phyloP scores from a whole-genome alignment of 768 basidiomycete genomes.

The Tubosaeta sp. region DNA sequence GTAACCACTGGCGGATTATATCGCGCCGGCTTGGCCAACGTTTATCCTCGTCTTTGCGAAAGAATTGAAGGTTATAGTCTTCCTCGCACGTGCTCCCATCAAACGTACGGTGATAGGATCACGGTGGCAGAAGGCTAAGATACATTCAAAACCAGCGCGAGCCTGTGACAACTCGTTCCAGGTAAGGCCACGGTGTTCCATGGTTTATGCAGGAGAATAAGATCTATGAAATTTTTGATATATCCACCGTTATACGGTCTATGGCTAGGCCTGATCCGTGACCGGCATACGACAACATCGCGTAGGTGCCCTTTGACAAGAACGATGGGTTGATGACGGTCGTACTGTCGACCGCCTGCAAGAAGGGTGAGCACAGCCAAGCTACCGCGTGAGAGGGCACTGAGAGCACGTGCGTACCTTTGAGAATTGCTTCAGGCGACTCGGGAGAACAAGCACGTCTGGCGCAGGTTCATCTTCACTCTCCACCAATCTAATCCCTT shows the following conservation, averaged over 20 bases:
- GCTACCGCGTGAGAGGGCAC: too few relatives aligned
- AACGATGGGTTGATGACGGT: constrained; percentile 84
- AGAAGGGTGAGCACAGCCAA: not conserved
- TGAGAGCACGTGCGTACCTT: constrained; percentile 50
- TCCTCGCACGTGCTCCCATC: not conserved
- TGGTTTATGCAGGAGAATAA: not conserved
- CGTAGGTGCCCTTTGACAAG: constrained; percentile 58
- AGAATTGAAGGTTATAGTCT: not conserved
- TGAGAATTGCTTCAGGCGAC: constrained; percentile 83
- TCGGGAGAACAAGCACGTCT: constrained; percentile 84
- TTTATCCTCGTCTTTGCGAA: not conserved
- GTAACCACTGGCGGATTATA: not conserved
- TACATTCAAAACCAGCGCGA: not conserved
- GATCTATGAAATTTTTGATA: constrained; percentile 24
- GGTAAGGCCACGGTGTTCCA: not conserved
- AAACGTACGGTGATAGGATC: not conserved
- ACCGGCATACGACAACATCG: constrained; percentile 36
- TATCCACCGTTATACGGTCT: constrained; percentile 27
- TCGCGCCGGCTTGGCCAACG: not conserved
- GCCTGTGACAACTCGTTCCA: not conserved
- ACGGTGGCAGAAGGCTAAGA: not conserved
- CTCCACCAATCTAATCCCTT: constrained; percentile 37
- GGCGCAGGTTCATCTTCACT: constrained; percentile 50
- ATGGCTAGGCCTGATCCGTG: constrained; percentile 21
- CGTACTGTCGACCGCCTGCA: constrained; percentile 72